Evolutionary conservation across 1,284 basidiomycete genomes (phyloP), one percentile per base, ranked within the genome.

Genomic region (Sanghuangporus baumii): DNA sequence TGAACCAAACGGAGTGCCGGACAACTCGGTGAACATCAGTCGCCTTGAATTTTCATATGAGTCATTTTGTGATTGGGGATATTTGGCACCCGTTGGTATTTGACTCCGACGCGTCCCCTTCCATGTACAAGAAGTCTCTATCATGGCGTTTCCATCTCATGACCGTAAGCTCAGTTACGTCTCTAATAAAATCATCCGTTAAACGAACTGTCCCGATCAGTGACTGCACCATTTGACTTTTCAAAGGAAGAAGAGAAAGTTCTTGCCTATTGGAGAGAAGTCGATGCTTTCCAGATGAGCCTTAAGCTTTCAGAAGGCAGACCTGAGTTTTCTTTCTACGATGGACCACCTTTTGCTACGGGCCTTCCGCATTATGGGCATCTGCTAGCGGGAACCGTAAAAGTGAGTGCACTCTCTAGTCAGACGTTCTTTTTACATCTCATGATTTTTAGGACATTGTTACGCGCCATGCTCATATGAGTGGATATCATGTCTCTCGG

Each of bases 311-410:
- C 91, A 2, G 89, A 97, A 73, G 94, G 92, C 7, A 82, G 88
- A 55, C 93, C 94, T 51, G 85, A 93, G 68, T 98, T 84, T 76
- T 89, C 93, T 48, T 99, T 99, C 81, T 98, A 95, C 78, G 96
- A 99, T 74, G 96, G 96, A 2, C 96, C 96, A 6, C 96, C 96
- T 1, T 98, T 98, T 71, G 96, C 96, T 1, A 98, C 97, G 5
- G 96, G 96, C 63, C 79, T 97, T 67, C 97, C 96, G 5, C 96
- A 98, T 75, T 98, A 98, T 72, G 96, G 96, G 16, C 93, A 41
- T 78, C 76, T 96, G 59, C 80, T 92, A 38, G 89, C 89, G n/a
- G 46, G 94, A 94, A 61, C 98, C 96, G 26, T 94, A 99, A 82
- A 99, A 99, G 84, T 94, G 93, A 70, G 68, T 79, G 65, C 20